A percentile compares a stretch with the other conserved stretches of the same genome.
Conservation (phyloP, 805 yeast species). For the Kodamaea kakaduensis region DNA sequence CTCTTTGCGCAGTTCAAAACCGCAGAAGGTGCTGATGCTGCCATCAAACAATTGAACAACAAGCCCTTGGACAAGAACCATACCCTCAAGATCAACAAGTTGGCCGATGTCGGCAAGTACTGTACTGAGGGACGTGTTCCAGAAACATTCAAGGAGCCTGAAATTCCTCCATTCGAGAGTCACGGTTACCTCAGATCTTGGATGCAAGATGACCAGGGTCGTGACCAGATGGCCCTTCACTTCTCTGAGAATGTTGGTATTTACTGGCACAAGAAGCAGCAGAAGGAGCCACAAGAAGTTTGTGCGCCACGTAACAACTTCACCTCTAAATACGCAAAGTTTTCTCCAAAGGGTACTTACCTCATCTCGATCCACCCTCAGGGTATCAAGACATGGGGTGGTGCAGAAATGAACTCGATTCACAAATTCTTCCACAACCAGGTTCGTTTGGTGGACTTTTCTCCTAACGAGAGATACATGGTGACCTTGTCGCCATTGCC, state of each 20-base stretch:
- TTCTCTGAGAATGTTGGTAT: constrained; percentile 77
- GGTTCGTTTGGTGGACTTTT: constrained; percentile 84
- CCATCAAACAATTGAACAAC: constrained; percentile 76
- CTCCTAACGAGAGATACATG: constrained; percentile 86
- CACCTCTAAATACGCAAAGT: constrained; percentile 83
- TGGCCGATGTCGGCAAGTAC: constrained; percentile 77
- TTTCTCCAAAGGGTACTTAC: constrained; percentile 91
- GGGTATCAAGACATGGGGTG: constrained; percentile 97
- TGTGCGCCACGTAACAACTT: constrained; percentile 78
- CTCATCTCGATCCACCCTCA: constrained; percentile 85
- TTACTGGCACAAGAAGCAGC: constrained; percentile 77
- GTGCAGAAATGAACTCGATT: constrained; percentile 67
- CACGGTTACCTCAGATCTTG: constrained; percentile 84
- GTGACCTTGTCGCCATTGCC: constrained; percentile 89
- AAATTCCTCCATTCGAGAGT: constrained; percentile 63
- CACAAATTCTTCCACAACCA: constrained; percentile 83
- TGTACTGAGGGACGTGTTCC: constrained; percentile 61
- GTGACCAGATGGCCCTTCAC: constrained; percentile 87
- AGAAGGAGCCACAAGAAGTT: constrained; percentile 67
- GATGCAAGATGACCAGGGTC: constrained; percentile 82
- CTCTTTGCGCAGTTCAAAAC: constrained; percentile 78
- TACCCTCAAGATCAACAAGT: constrained; percentile 76
- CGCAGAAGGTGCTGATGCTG: constrained; percentile 65
- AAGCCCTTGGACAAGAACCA: constrained; percentile 94
- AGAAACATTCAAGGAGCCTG: constrained; percentile 67